Percentiles rank a stretch among this genome's conserved stretches.
These are phyloP conservation scores for Silene vulgaris DNA, from an alignment of 179 eudicot genomes.

Conservation along the genomic window DNA sequence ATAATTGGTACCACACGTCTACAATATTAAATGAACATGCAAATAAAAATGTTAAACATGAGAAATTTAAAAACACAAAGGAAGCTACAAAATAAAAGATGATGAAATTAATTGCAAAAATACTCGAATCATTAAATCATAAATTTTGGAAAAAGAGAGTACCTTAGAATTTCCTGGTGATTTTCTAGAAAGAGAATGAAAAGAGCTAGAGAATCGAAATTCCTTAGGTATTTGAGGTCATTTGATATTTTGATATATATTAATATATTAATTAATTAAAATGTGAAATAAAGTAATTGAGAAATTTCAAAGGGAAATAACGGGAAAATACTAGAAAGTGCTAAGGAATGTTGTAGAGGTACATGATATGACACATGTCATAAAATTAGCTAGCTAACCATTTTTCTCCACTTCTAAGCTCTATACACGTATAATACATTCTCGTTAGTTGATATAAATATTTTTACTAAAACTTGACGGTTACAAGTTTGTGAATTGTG, in stretches of 20 bases:
- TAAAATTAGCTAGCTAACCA: background rate
- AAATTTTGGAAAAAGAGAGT: background rate
- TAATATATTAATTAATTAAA: background rate
- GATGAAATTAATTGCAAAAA: background rate
- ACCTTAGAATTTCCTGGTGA: constrained; percentile 11
- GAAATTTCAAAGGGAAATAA: background rate
- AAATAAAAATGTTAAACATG: background rate
- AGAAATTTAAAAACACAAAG: background rate
- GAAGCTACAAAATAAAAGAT: background rate
- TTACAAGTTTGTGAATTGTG: too few relatives aligned
- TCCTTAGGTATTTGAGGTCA: background rate
- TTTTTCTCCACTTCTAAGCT: too few relatives aligned
- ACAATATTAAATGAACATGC: too few relatives aligned
- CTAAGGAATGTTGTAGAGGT: background rate
- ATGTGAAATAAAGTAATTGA: background rate
- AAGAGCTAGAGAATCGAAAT: background rate
- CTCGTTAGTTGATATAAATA: too few relatives aligned
- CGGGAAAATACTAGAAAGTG: constrained; percentile 26
- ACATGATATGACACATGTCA: constrained; percentile 17
- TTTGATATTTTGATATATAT: background rate
- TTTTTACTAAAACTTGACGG: too few relatives aligned
- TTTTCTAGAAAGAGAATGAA: constrained; percentile 19
- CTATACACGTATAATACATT: too few relatives aligned
- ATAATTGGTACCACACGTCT: too few relatives aligned
- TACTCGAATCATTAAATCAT: background rate